Evolutionary conservation across 75 land plant genomes (phyloP).

Genomic region (Larix kaempferi): DNA sequence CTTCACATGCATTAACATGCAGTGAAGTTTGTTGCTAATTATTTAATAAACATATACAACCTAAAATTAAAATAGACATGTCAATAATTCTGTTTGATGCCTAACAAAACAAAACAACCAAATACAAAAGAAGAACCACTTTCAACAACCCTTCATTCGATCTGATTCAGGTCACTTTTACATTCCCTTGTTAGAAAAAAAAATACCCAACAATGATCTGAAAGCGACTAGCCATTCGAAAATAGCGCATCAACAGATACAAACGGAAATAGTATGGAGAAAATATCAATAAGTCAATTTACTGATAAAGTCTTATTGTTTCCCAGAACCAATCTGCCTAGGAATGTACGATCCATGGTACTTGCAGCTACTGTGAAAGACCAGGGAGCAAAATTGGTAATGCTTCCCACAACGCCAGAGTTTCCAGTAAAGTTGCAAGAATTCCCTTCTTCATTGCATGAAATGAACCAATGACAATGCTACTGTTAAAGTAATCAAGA

Average conservation of each 20-base stretch:
- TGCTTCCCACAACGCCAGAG: not conserved
- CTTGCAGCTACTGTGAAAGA: conserved; percentile 34
- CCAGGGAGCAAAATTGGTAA: conserved; percentile 36
- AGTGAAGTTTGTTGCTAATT: no score
- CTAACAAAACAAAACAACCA: no score
- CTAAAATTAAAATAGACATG: no score
- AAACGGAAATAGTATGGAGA: not conserved
- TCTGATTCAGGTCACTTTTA: not conserved
- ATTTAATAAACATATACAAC: no score
- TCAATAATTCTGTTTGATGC: no score
- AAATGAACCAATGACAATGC: conserved; percentile 81
- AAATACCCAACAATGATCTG: not conserved
- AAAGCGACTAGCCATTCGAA: no score
- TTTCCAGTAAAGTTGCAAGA: conserved; percentile 30
- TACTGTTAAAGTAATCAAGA: conserved; percentile 48
- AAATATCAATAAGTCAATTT: not conserved
- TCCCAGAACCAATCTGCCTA: conserved; percentile 18
- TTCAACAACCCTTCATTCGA: not conserved
- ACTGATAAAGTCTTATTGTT: conserved; percentile 25
- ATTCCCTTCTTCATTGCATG: conserved; percentile 27
- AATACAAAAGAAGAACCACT: no score
- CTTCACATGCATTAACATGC: no score
- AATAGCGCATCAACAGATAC: no score
- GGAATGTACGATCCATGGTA: conserved; percentile 30
- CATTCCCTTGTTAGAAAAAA: not conserved